Evolutionary conservation across 2,329 filamentous ascomycete species (phyloP), one percentile per base, ranked within the genome.

Genomic region (Alternaria sp.): DNA sequence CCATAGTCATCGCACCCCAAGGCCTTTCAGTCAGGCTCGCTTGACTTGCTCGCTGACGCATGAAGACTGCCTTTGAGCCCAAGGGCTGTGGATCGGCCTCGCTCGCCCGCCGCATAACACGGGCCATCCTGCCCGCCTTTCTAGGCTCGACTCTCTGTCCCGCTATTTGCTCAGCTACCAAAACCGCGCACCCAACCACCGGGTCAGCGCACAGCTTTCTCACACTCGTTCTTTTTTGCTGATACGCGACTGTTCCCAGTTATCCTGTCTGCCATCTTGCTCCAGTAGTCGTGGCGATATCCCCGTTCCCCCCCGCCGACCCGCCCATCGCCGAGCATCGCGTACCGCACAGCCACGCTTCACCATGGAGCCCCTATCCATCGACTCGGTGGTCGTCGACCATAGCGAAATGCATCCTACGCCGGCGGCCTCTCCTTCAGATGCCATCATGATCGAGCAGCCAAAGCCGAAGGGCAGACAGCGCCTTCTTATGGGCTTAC

Each of bases 401-500:
- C 68, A 73, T 21, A 46, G 56, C 59, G 70, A 66, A n/a, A 54
- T 64, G 55, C 57, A 57, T 28, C 49, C 62, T 7, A 52, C 58
- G 41, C 61, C 65, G 23, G 56, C 45, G 44, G 61, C 62, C 8
- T 65, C 70, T 40, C 60, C 63, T 11, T 69, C 54, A 33, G 72
- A 76, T 28, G 65, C 72, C 29, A 72, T 72, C 9, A 67, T 65
- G 10, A 72, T 72, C 51, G 69, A 73, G 29, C 66, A 60, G 51
- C 81, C 80, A 26, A 92, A 89, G 77, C 81, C 85, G 56, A 92
- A 88, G 74, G 85, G 87, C 52, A 86, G 90, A 45, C 86, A 88
- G 68, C 86, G 88, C 58, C 78, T 96, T 33, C 81, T 96, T 17
- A 87, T 88, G 62, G 87, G 88, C 31, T 83, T 96, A 48, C 89